Conservation (phyloP, 108 stramenopile species). For the Conticribra guillardii region DNA sequence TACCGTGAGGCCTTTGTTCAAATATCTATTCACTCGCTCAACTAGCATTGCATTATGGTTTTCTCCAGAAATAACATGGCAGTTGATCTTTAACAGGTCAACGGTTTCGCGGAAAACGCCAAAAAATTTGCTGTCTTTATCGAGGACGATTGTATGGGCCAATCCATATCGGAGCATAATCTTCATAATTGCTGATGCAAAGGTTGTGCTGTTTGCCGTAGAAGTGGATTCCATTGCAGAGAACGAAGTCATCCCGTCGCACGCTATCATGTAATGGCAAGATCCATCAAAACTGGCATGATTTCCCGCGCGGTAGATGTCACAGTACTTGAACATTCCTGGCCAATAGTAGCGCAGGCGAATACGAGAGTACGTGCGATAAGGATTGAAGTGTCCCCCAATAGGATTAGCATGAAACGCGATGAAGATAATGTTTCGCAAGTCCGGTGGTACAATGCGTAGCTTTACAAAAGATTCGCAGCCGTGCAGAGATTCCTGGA, state of each 20-base stretch:
- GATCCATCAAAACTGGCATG: constrained; percentile 11
- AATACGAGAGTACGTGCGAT: not conserved
- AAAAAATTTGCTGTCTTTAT: not conserved
- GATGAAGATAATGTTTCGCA: not conserved
- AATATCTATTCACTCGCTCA: not conserved
- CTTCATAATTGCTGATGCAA: constrained; percentile 13
- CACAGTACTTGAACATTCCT: not conserved
- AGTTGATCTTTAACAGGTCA: not conserved
- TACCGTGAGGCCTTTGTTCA: not conserved
- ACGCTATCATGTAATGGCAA: not conserved
- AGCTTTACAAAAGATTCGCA: not conserved
- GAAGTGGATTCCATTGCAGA: not conserved
- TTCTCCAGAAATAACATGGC: constrained; percentile 1
- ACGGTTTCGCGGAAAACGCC: not conserved
- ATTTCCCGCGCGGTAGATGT: constrained; percentile 1
- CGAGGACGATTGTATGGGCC: not conserved
- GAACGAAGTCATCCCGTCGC: not conserved
- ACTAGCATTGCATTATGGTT: constrained; percentile 18
- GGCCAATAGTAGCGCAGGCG: constrained; percentile 4
- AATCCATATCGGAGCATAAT: constrained; percentile 8
- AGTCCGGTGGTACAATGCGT: not conserved
- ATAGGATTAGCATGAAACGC: constrained; percentile 10
- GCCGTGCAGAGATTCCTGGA: not conserved
- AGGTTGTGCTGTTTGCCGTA: not conserved
- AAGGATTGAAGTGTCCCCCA: not conserved